Percentiles rank a stretch among this genome's conserved stretches.
Conservation (phyloP, 345 rosid genomes). For the Corymbia maculata region DNA sequence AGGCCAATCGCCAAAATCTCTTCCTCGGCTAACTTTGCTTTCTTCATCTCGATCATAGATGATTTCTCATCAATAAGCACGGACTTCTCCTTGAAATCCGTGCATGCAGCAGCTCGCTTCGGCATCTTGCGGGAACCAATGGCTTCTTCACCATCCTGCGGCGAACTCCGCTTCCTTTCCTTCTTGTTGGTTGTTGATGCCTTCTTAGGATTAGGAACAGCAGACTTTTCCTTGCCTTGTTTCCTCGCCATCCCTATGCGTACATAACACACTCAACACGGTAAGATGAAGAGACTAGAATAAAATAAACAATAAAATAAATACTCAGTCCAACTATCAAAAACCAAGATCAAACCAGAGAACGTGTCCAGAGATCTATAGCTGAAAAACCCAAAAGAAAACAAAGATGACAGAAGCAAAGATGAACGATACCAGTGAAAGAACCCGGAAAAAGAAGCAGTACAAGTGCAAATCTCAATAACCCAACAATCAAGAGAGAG, state of each 20-base stretch:
- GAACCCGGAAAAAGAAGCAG: background rate
- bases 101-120: conserved; percentile 71
- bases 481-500: background rate
- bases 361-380: background rate
- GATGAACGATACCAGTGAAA: background rate
- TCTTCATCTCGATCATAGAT: conserved; percentile 36
- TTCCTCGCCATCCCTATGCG: conserved; percentile 1
- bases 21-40: conserved; percentile 29
- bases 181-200: background rate
- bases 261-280: background rate
- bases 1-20: conserved; percentile 36
- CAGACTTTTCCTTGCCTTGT: conserved; percentile 2
- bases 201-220: conserved; percentile 2
- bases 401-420: background rate
- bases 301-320: no score
- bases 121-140: conserved; percentile 34
- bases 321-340: background rate
- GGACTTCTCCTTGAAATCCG: conserved; percentile 53
- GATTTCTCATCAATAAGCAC: conserved; percentile 25
- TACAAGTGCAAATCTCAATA: background rate
- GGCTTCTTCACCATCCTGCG: conserved; percentile 8
- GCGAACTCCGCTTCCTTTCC: conserved; percentile 18
- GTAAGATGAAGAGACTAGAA: background rate
- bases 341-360: background rate
- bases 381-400: background rate